phyloP scores from a whole-genome alignment of 495 filamentous ascomycete species.

The Hypoxylon trugodes region DNA sequence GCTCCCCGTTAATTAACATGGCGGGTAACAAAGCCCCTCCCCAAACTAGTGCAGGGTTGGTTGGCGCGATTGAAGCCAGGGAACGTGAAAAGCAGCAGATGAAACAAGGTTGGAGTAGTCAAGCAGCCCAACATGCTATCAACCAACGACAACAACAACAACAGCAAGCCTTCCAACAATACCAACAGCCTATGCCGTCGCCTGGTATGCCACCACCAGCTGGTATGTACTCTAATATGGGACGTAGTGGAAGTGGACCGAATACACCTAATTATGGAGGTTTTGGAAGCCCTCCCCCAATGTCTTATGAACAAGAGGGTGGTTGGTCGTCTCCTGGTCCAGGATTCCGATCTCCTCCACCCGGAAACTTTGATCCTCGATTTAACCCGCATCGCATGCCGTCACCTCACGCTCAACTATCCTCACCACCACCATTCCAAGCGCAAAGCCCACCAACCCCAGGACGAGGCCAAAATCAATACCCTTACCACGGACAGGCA shows the following conservation, averaged over 20 bases:
- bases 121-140: constrained; percentile 83
- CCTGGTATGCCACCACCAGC: constrained; percentile 34
- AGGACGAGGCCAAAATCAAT: constrained; percentile 43
- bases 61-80: constrained; percentile 78
- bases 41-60: constrained; percentile 66
- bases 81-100: constrained; percentile 78
- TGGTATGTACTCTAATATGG: constrained; percentile 47
- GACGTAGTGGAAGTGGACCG: constrained; percentile 27
- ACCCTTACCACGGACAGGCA: constrained; percentile 51
- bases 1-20: constrained; percentile 80
- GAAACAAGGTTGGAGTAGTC: constrained; percentile 72
- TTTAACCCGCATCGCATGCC: constrained; percentile 31
- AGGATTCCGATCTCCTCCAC: constrained; percentile 42
- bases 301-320: constrained; percentile 36
- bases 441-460: constrained; percentile 33
- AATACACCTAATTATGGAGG: constrained; percentile 24
- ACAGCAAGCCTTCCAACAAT: constrained; percentile 58
- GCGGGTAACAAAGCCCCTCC: constrained; percentile 59
- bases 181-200: constrained; percentile 44
- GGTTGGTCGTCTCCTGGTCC: constrained; percentile 41
- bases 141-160: constrained; percentile 76
- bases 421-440: constrained; percentile 22
- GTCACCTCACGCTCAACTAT: constrained; percentile 43
- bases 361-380: constrained; percentile 39
- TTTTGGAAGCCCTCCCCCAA: constrained; percentile 30